Base-by-base conservation (phyloP, 106 monocot species). In the Phalaenopsis equestris region DNA sequence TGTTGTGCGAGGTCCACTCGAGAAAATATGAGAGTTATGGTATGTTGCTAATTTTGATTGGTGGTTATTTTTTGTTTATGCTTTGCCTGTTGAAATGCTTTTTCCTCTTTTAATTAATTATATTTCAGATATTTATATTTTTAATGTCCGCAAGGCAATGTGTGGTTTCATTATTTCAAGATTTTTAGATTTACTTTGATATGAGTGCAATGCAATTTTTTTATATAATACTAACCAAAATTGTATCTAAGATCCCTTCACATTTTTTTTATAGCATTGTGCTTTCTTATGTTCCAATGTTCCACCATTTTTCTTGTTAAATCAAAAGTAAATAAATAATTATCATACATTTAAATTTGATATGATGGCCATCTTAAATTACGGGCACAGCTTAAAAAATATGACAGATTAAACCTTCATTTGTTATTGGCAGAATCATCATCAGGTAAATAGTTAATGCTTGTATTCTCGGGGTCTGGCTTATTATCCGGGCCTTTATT, bases 21-120 rank as follows among this genome's bases (percentile, higher is more conserved):
- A 67, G 87, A 92, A 57, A 98, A 85, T 41, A 80, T 98, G 80
- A 94, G 94, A 74, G 78, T 98, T 58, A 85, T 98, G 91, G 98
- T 98, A 94, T 80, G 87, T 77, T 77, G 5, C 42, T 37, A 38
- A 30, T 14, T 61, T 10, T 19, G 76, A 43, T 15, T 70, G 23
- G 72, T 55, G 24, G 24, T 37, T 78, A 19, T 30, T 78, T 36
- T 68, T 70, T 70, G 5, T 12, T 38, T 3, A 70, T 70, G 70
- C 70, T 61, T 61, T 61, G 61, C 38, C 12, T 38, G 70, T 70
- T 39, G 70, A 70, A 70, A 39, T 70, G 38, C 10, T 70, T 39
- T 39, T 70, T 70, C 39, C 38, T 41, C 70, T 12, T 70, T 30
- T 70, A 12, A 70, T 70, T 38, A 39, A 39, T 37, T 5, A 41